Conservation (phyloP, 805 yeast species). For the Nakazawaea anatomiae region DNA sequence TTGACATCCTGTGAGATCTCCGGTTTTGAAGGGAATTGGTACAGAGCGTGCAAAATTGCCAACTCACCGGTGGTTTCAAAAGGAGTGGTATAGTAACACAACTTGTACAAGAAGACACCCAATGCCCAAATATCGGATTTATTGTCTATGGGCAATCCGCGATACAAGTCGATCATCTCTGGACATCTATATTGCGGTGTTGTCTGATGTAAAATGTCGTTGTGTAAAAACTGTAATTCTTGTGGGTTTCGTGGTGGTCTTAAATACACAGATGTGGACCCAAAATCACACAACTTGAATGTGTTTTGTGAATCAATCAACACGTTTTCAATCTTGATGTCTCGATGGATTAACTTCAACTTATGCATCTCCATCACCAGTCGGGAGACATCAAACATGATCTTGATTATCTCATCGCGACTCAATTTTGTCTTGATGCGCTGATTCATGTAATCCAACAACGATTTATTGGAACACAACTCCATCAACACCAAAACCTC, state of each 20-base stretch:
- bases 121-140: constrained; percentile 96
- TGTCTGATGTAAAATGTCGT: constrained; percentile 84
- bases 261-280: constrained; percentile 70
- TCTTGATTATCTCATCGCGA: constrained; percentile 72
- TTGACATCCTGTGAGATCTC: constrained; percentile 65
- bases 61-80: constrained; percentile 78
- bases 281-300: constrained; percentile 90
- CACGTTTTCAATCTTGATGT: constrained; percentile 92
- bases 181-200: constrained; percentile 96
- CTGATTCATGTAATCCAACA: constrained; percentile 87
- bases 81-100: constrained; percentile 91
- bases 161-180: constrained; percentile 87
- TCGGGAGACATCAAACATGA: constrained; percentile 73
- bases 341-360: constrained; percentile 77
- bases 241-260: constrained; percentile 71
- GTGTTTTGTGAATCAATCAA: constrained; percentile 62
- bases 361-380: constrained; percentile 87
- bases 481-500: constrained; percentile 94
- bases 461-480: constrained; percentile 78
- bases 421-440: constrained; percentile 71
- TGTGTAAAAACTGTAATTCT: constrained; percentile 70
- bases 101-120: constrained; percentile 84
- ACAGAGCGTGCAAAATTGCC: constrained; percentile 81
- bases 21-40: constrained; percentile 69
- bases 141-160: constrained; percentile 82